Percentiles rank a stretch among this genome's conserved stretches.
Conservation (phyloP, 2,329 filamentous ascomycete genomes). For the Diplodia intermedia region DNA sequence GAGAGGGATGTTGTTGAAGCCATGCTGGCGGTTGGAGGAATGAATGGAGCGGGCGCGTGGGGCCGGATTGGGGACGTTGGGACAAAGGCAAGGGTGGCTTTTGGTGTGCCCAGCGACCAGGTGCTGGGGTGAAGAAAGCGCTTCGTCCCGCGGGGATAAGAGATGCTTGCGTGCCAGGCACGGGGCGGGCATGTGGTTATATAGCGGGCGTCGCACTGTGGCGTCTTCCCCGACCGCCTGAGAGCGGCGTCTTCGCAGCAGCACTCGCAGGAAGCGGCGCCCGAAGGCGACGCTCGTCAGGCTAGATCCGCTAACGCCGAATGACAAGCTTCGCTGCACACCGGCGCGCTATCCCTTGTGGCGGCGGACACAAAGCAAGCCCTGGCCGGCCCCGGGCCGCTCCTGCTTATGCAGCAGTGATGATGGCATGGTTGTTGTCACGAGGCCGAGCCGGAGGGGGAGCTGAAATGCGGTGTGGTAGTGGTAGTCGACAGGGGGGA, state of each 20-base stretch:
- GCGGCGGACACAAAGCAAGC: slow-evolving; percentile 10
- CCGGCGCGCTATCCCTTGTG: slow-evolving; percentile 7
- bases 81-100: slow-evolving; percentile 16
- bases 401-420: slow-evolving; percentile 16
- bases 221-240: background rate
- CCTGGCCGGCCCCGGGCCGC: background rate
- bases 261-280: background rate
- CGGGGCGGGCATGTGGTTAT: background rate
- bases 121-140: background rate
- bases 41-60: slow-evolving; percentile 1
- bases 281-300: slow-evolving; percentile 2
- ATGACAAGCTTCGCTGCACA: slow-evolving; percentile 21
- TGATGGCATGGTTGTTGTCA: background rate
- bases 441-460: slow-evolving; percentile 1
- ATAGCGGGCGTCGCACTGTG: slow-evolving; percentile 7
- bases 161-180: background rate
- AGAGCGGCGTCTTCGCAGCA: background rate
- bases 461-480: slow-evolving; percentile 10
- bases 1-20: slow-evolving; percentile 7
- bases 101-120: background rate
- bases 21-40: slow-evolving; percentile 11
- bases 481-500: background rate
- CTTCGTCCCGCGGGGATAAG: background rate
- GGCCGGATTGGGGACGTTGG: background rate
- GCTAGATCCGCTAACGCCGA: slow-evolving; percentile 11